Base-by-base conservation (phyloP, 2,329 filamentous ascomycete genomes). In the Claviceps purpurea region DNA sequence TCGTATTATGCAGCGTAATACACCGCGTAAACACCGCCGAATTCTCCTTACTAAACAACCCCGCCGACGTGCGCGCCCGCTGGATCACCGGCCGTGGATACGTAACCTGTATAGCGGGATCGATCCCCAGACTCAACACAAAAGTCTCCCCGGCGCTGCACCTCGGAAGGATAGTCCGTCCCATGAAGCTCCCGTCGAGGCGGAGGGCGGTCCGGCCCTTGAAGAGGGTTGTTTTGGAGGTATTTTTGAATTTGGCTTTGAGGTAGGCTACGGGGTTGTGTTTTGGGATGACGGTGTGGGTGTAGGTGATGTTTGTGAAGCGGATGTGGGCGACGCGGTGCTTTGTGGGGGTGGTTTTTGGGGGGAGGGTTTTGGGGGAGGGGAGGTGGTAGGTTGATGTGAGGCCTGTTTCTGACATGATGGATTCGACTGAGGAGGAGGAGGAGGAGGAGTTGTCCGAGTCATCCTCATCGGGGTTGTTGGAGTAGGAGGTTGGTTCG, bases 341-440 rank as follows among this genome's bases (percentile, higher is more conserved):
- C 59, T 76, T 75, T 14, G 69, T 71, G 0, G 70, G 65, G 0
- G 69, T 71, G 20, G 69, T 66, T 10, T 69, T 71, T 0, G 77
- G 75, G 0, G 65, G 58, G 6, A 82, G 68, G 0, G 76, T 77
- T 61, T 77, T 79, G 22, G 68, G 56, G 0, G 73, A 73, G 0
- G 76, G 74, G 2, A 81, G 68, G 45, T 80, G 76, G 61, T 80
- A 81, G 2, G 73, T 78, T 1, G 74, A 71, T 0, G 77, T 79
- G 50, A 81, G 63, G 4, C 77, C 78, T 1, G 70, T 73, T 57
- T 81, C 76, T 55, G 77, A 75, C 58, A 76, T 73, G 7, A 66
- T 62, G 0, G 73, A 45, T 14, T n/a, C n/a, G 13, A 78, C 74
- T 37, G 49, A 40, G 20, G 38, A 26, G 4, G 47, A 26, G 42